phyloP scores from a whole-genome alignment of 805 yeast species.

The Ogataea paraovalis region DNA sequence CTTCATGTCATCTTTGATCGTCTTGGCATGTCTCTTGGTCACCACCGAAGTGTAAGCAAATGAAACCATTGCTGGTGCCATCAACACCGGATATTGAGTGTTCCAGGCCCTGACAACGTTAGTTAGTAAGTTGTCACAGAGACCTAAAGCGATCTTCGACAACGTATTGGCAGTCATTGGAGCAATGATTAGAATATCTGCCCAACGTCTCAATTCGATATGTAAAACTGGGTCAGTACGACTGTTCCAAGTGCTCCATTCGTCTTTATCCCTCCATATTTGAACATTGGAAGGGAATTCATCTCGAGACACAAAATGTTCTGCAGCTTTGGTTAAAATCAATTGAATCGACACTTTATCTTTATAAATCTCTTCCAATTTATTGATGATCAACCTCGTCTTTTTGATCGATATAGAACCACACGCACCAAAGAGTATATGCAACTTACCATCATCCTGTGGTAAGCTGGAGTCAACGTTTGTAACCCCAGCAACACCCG shows the following conservation, averaged over 20 bases:
- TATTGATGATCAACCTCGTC: conserved; percentile 48
- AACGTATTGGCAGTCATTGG: conserved; percentile 57
- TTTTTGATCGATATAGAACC: conserved; percentile 52
- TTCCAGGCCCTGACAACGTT: conserved; percentile 62
- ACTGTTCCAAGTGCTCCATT: conserved; percentile 51
- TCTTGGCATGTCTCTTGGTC: conserved; percentile 50
- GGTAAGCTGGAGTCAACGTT: conserved; percentile 37
- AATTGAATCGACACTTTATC: conserved; percentile 51
- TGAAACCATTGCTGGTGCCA: conserved; percentile 61
- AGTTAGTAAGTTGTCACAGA: conserved; percentile 55
- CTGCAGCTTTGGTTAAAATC: conserved; percentile 50
- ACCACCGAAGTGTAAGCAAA: conserved; percentile 54
- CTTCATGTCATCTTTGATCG: conserved; percentile 56
- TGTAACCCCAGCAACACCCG: conserved; percentile 3
- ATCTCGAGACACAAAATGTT: conserved; percentile 47
- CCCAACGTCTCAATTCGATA: conserved; percentile 59
- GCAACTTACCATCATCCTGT: conserved; percentile 52
- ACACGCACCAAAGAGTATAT: conserved; percentile 54
- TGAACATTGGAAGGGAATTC: conserved; percentile 42
- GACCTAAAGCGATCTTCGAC: conserved; percentile 51
- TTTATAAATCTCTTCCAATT: conserved; percentile 49
- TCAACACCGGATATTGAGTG: conserved; percentile 50
- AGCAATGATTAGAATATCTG: conserved; percentile 52
- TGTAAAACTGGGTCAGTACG: conserved; percentile 59
- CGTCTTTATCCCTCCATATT: conserved; percentile 56